These are phyloP conservation scores for Gossypium schwendimanii DNA, from an alignment of 441 rosid genomes.

Conservation along the genomic window DNA sequence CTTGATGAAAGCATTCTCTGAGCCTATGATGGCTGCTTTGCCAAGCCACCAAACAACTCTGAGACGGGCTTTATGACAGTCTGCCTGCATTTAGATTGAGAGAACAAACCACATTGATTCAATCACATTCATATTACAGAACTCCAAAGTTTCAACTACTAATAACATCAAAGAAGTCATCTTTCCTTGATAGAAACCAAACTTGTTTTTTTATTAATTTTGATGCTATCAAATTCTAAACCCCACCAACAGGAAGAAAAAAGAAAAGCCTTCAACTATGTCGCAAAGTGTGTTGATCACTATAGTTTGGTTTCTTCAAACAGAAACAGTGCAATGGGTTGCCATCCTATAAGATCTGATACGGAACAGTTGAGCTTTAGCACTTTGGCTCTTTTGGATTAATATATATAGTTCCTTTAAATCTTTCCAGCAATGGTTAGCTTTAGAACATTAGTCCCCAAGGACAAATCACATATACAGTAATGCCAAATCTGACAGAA, in stretches of 20 bases:
- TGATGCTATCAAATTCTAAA: background rate
- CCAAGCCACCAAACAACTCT: background rate
- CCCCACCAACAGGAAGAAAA: background rate
- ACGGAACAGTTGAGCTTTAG: background rate
- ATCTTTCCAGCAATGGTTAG: background rate
- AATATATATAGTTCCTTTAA: background rate
- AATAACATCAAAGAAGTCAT: background rate
- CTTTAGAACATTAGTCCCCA: background rate
- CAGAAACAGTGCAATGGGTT: background rate
- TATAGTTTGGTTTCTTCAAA: background rate
- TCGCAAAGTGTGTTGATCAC: background rate
- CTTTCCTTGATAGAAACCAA: background rate
- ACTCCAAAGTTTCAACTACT: background rate
- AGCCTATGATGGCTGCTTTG: background rate
- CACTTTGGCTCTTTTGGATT: background rate
- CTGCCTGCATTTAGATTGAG: slow-evolving; percentile 1
- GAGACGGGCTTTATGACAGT: background rate
- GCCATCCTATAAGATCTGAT: background rate
- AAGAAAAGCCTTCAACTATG: background rate
- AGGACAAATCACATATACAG: background rate
- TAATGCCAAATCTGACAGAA: background rate
- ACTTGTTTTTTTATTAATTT: background rate
- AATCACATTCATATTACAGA: background rate
- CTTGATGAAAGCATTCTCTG: background rate
- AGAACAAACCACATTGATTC: background rate